phyloP scores from a whole-genome alignment of 78 protist species.

The Dictyostelium purpureum region DNA sequence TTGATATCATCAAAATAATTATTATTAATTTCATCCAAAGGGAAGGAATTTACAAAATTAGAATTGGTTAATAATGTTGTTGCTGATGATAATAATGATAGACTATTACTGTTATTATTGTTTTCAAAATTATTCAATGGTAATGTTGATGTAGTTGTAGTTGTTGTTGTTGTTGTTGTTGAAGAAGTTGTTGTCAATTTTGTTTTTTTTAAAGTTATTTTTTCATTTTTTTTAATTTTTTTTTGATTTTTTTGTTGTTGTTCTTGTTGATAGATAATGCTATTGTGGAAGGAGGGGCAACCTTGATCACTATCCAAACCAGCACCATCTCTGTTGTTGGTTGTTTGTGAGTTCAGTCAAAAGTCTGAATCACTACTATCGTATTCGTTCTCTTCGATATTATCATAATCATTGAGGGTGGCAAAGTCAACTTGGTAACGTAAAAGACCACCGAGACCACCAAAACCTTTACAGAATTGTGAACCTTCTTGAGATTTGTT shows the following conservation, averaged over 20 bases:
- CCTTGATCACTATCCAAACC: not conserved
- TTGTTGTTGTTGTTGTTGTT: not conserved
- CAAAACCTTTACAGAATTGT: slow-evolving; percentile 99
- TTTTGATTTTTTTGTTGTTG: not conserved
- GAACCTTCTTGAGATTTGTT: slow-evolving; percentile 99
- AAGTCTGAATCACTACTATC: slow-evolving; percentile 65
- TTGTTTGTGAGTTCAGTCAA: slow-evolving; percentile 17
- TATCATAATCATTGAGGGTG: slow-evolving; percentile 66
- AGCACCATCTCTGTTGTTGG: slow-evolving; percentile 24
- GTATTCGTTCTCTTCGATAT: slow-evolving; percentile 59
- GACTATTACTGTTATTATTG: not conserved
- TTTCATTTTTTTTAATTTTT: no score
- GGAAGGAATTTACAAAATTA: no score
- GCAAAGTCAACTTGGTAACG: slow-evolving; percentile 90
- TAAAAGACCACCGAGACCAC: slow-evolving; percentile 98
- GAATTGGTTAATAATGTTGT: not conserved
- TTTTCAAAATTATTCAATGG: not conserved
- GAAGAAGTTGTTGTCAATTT: not conserved
- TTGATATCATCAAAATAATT: no score
- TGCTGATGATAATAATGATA: not conserved
- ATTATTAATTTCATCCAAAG: no score
- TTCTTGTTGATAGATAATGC: not conserved
- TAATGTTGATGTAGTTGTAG: not conserved
- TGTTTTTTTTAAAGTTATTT: not conserved
- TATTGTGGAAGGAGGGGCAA: slow-evolving; percentile 4